Conservation (phyloP, 2,329 filamentous ascomycete species). For the Macrophomina phaseolina region DNA sequence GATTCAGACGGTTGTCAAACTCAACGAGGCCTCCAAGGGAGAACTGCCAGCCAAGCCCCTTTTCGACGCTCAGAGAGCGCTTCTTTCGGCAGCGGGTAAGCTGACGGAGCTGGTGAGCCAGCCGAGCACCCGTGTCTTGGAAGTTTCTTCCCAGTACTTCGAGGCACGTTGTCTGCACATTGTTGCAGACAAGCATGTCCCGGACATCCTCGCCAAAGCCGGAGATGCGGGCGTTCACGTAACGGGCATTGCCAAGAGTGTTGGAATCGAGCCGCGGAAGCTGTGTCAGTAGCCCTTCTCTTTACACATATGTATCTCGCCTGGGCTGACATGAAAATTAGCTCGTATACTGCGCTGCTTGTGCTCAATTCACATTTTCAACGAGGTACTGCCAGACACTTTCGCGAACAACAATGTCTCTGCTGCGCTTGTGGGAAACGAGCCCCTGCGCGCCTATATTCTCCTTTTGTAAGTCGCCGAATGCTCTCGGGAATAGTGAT, state of each 20-base stretch:
- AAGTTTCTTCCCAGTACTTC: constrained; percentile 44
- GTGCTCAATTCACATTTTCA: constrained; percentile 45
- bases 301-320: not conserved
- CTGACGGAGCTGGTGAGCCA: constrained; percentile 44
- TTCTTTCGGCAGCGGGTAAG: constrained; percentile 42
- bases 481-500: no score
- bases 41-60: constrained; percentile 30
- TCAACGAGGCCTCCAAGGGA: constrained; percentile 9
- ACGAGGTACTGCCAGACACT: constrained; percentile 36
- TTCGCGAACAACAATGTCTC: constrained; percentile 49
- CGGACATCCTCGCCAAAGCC: constrained; percentile 41
- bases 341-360: constrained; percentile 44
- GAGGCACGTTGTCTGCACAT: constrained; percentile 45
- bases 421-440: constrained; percentile 41
- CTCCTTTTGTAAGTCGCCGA: constrained; percentile 38
- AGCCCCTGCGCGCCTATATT: constrained; percentile 45
- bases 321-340: constrained; percentile 29
- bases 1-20: constrained; percentile 5
- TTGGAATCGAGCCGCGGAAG: not conserved
- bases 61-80: constrained; percentile 42
- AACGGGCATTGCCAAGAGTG: constrained; percentile 29
- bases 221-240: constrained; percentile 36
- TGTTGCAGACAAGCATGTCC: constrained; percentile 41
- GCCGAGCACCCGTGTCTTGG: constrained; percentile 39
- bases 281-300: not conserved